phyloP scores from a whole-genome alignment of 1,284 basidiomycete species.

The Trametes hirsuta region DNA sequence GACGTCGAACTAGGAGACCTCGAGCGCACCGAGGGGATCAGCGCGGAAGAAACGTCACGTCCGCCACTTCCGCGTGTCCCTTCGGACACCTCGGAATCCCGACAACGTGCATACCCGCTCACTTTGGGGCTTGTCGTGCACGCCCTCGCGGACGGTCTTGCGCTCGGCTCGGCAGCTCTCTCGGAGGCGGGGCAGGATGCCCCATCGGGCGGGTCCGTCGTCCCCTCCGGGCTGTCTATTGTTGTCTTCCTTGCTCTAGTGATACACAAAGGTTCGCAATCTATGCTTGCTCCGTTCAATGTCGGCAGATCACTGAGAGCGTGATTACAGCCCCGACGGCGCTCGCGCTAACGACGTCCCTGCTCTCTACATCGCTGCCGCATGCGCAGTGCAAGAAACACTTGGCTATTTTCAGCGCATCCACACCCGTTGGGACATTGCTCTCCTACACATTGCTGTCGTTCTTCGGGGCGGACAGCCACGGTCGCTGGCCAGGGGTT shows the following conservation, averaged over 20 bases:
- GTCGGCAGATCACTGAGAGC: background rate
- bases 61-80: background rate
- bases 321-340: constrained; percentile 76
- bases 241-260: constrained; percentile 88
- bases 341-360: constrained; percentile 79
- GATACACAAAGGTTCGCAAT: constrained; percentile 78
- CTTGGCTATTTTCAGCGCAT: constrained; percentile 75
- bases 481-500: constrained; percentile 67
- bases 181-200: constrained; percentile 36
- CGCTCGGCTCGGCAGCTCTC: constrained; percentile 78
- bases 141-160: constrained; percentile 88
- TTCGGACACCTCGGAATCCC: constrained; percentile 16
- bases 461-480: constrained; percentile 41
- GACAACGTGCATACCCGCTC: constrained; percentile 59
- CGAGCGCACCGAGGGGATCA: constrained; percentile 40
- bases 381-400: constrained; percentile 72
- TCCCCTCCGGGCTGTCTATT: constrained; percentile 59
- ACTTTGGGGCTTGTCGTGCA: constrained; percentile 87
- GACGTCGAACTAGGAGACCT: constrained; percentile 61
- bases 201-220: constrained; percentile 16
- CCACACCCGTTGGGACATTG: constrained; percentile 80
- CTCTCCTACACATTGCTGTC: constrained; percentile 68
- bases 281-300: background rate
- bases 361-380: constrained; percentile 75
- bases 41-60: background rate